Conservation (phyloP, 1,139 yeast genomes). For the Ashbya aceris region DNA sequence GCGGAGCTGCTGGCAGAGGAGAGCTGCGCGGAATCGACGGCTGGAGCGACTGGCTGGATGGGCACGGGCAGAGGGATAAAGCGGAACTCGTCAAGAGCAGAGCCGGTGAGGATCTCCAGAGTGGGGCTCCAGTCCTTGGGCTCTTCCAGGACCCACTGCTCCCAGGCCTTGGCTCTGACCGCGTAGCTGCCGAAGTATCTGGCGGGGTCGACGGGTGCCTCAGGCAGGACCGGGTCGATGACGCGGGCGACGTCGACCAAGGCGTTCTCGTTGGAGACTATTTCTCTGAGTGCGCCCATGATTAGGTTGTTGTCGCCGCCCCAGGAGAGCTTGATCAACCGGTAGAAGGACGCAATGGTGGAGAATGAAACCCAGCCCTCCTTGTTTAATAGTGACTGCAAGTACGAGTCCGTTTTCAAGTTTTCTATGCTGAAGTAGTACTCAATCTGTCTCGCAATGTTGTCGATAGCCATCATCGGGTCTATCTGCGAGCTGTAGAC, state of each 20-base stretch:
- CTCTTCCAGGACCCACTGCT: constrained; percentile 17
- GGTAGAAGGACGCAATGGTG: constrained; percentile 26
- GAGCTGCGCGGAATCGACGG: neutral
- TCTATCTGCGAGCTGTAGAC: constrained; percentile 18
- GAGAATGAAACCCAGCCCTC: constrained; percentile 29
- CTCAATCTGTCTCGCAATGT: constrained; percentile 54
- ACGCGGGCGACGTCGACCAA: constrained; percentile 23
- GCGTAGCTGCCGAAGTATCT: constrained; percentile 18
- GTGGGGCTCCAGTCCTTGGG: constrained; percentile 19
- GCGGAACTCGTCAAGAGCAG: constrained; percentile 19
- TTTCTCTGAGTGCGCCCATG: constrained; percentile 29
- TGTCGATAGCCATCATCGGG: constrained; percentile 30
- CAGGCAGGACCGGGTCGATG: neutral
- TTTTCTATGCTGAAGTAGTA: constrained; percentile 87
- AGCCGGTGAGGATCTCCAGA: constrained; percentile 12
- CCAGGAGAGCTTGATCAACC: constrained; percentile 28
- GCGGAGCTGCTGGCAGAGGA: too few species aligned
- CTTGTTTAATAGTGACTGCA: constrained; percentile 24
- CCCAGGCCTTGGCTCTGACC: constrained; percentile 25
- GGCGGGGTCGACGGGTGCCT: constrained; percentile 5
- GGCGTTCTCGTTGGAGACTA: constrained; percentile 24
- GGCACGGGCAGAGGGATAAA: constrained; percentile 13
- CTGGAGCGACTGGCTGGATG: neutral
- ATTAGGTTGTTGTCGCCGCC: constrained; percentile 28
- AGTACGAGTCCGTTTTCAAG: constrained; percentile 34